Base-by-base conservation (phyloP, 495 filamentous ascomycete species). In the Podospora anserina region DNA sequence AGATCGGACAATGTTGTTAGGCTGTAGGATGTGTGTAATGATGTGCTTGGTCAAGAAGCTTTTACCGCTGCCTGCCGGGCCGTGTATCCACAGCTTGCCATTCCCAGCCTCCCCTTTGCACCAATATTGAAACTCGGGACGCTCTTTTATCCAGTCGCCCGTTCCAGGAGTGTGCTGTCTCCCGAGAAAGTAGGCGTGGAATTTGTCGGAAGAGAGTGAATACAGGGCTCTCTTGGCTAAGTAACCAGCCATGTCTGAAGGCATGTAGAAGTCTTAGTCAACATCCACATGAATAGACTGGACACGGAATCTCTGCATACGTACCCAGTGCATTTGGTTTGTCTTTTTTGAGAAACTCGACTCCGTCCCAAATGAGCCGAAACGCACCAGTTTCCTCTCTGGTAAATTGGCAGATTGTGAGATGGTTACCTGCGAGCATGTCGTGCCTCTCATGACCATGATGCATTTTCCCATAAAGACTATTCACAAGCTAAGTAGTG, bases 41-140 rank as follows among this genome's bases (percentile, higher is more conserved):
- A 71, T 68, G 58, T 71, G 66, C 57, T 23, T 65, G 0, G 69
- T 61, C 2, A 71, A 57, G 26, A 59, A 70, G 56, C 27, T 68
- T 55, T 71, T 71, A 16, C 69, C 69, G 7, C 59, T 57, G 1
- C 66, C 66, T 27, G 61, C 66, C 2, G 62, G 66, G 3, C 69
- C 69, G 6, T 66, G 57, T 28, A 71, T 71, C 69, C 69, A 71
- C 7, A 71, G 69, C 58, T 57, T 66, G 18, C 61, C 23, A 15
- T 56, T 71, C 9, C 63, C 66, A 5, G 54, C 5, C 3, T 62
- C 28, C 7, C 63, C 63, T 54, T n/a, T 44, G 28, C 63, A 19
- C 66, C 66, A 71, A 6, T 68, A 39, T 20, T 63, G 54, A 44
- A 71, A 66, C 23, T 56, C 61, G 7, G 23, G 32, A 27, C 62